Base-by-base conservation (phyloP, 176 grass and related monocot species). In the Musa troglodytarum region DNA sequence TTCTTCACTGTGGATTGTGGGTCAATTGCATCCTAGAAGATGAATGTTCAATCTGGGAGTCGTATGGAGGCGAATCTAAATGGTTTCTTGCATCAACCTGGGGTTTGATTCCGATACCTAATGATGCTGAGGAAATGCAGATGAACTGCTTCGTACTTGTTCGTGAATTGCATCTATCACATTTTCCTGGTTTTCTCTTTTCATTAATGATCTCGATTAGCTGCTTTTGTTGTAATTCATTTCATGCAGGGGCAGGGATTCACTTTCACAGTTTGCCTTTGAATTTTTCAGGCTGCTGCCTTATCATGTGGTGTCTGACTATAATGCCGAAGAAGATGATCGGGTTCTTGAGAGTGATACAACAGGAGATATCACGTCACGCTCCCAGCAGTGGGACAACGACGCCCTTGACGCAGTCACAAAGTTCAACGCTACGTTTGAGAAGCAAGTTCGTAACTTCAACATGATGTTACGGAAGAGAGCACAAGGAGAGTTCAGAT, bases 321-420 rank as follows among this genome's bases (percentile, higher is more conserved):
- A 99, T 21, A 86, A 99, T 73, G 90, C 95, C 72, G 95, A 99
- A 90, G 95, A 99, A 83, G 95, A 99, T 68, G 95, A 99, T 55
- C 94, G 88, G 63, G 86, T 92, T 50, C 80, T 99, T 56, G 90
- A 94, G 24, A 91, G 80, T 0, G 91, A 99, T 63, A 78, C 83
- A 43, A 89, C 86, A 53, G 95, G 91, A 20, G 88, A 92, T 61
- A 73, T 85, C 52, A 84, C 80, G 50, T 99, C 95, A 28, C 88
- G 95, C 9, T 76, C 92, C 43, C 95, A 99, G 76, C 91, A 99
- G 74, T 99, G 95, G 95, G 95, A 99, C 75, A 88, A 94, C 84
- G 94, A 99, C 79, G 92, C 94, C 67, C 86, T 99, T 50, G 34
- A 70, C 88, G 22, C 92, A 99, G 76, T 99, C 81, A 82, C 95